A percentile compares a stretch with the other conserved stretches of the same genome.
phyloP scores from a whole-genome alignment of 139 green algal genomes.

The Eudorina sp. region DNA sequence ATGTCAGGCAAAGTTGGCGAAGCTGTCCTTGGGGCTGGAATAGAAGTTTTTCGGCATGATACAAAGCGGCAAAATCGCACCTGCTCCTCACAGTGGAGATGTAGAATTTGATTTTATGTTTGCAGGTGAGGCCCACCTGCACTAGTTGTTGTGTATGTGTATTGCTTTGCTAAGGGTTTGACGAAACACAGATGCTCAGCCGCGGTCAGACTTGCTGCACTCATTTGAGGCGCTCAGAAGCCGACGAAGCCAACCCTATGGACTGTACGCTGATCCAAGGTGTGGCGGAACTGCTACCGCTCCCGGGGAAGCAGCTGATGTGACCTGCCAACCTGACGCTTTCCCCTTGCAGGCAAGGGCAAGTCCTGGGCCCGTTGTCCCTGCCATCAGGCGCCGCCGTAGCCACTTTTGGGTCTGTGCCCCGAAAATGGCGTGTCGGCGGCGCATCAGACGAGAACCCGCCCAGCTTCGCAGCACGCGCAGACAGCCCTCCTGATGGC shows the following conservation, averaged over 20 bases:
- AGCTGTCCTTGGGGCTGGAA: neutral
- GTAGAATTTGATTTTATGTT: constrained; percentile 36
- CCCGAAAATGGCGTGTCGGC: constrained; percentile 21
- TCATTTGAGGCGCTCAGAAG: constrained; percentile 19
- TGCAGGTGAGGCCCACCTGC: neutral
- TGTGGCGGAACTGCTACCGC: neutral
- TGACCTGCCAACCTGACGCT: neutral
- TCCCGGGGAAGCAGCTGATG: neutral
- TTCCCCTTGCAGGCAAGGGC: neutral
- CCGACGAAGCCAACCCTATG: neutral
- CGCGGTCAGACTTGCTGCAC: neutral
- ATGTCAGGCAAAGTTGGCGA: neutral
- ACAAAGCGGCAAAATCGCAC: constrained; percentile 8
- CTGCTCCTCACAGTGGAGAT: constrained; percentile 21
- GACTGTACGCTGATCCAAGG: neutral
- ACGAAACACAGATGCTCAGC: neutral
- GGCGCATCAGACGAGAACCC: neutral
- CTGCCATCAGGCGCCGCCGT: neutral
- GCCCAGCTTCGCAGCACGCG: neutral
- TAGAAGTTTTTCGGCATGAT: neutral
- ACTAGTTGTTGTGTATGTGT: too few relatives aligned
- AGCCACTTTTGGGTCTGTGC: neutral
- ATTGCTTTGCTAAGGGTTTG: too few relatives aligned
- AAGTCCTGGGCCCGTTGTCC: neutral
- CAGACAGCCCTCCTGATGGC: neutral